These are phyloP conservation scores for Pulveroboletus sp. DNA, from an alignment of 768 basidiomycete genomes.

Conservation along the genomic window DNA sequence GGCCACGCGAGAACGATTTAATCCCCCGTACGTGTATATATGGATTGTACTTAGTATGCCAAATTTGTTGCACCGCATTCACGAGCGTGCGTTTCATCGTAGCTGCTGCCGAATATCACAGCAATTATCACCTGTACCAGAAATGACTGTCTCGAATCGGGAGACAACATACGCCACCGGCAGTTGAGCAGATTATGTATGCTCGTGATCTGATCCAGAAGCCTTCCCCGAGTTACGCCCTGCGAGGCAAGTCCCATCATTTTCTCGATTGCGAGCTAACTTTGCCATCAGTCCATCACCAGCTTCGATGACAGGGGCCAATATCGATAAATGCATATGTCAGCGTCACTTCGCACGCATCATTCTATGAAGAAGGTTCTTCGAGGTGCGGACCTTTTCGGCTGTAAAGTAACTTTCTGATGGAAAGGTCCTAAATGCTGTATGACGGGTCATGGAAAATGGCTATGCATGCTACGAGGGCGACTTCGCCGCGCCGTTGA, in stretches of 20 bases:
- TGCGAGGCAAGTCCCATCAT: too few species aligned
- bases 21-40: neutral
- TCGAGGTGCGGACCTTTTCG: conserved; percentile 3
- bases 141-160: too few species aligned
- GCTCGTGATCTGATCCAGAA: too few species aligned
- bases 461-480: neutral
- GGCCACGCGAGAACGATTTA: neutral
- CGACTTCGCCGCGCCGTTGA: neutral
- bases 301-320: neutral
- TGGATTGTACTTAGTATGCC: conserved; percentile 6
- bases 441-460: neutral
- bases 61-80: neutral
- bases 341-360: conserved; percentile 1
- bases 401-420: conserved; percentile 15
- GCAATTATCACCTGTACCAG: too few species aligned
- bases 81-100: neutral
- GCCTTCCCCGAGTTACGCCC: too few species aligned
- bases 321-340: neutral
- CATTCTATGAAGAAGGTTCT: conserved; percentile 15
- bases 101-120: too few species aligned
- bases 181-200: too few species aligned
- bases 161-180: too few species aligned
- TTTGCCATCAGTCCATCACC: neutral
- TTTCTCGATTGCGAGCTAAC: too few species aligned
- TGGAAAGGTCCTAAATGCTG: conserved; percentile 5